Evolutionary conservation across 345 rosid genomes (phyloP).

Genomic region (Brassica carinata): DNA sequence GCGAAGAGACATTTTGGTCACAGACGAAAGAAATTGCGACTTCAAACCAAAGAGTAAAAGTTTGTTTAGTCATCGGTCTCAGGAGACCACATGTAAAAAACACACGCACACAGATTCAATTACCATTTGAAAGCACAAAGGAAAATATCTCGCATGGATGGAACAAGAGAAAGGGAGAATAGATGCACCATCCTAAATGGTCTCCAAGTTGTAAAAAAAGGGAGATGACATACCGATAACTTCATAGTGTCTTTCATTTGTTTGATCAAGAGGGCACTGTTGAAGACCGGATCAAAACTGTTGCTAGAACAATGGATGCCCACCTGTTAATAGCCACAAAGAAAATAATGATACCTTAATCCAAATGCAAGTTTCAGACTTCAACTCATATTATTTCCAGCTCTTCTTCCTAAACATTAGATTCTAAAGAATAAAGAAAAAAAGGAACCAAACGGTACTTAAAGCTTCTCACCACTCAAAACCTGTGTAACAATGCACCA

Average conservation of each 20-base stretch:
- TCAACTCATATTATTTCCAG: not conserved
- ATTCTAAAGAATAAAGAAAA: not conserved
- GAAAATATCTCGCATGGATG: not conserved
- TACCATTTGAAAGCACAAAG: not conserved
- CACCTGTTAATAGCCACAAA: slow-evolving; percentile 56
- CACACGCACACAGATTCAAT: not conserved
- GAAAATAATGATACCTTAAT: not conserved
- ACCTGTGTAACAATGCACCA: slow-evolving; percentile 67
- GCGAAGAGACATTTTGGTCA: not conserved
- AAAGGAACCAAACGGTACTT: not conserved
- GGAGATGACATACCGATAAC: slow-evolving; percentile 54
- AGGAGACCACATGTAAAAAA: not conserved
- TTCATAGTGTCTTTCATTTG: slow-evolving; percentile 75
- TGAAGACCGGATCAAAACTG: slow-evolving; percentile 65
- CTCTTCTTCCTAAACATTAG: not conserved
- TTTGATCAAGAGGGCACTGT: slow-evolving; percentile 75
- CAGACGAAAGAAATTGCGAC: not conserved
- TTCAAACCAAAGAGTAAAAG: not conserved
- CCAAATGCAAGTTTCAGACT: not conserved
- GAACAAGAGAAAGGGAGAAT: not conserved
- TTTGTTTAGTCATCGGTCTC: not conserved
- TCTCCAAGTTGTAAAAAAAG: not conserved
- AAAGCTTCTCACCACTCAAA: slow-evolving; percentile 53
- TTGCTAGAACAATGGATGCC: slow-evolving; percentile 75
- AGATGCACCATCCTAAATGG: slow-evolving; percentile 6